phyloP scores from a whole-genome alignment of 169 alveolate species.

The Neospora caninum region DNA sequence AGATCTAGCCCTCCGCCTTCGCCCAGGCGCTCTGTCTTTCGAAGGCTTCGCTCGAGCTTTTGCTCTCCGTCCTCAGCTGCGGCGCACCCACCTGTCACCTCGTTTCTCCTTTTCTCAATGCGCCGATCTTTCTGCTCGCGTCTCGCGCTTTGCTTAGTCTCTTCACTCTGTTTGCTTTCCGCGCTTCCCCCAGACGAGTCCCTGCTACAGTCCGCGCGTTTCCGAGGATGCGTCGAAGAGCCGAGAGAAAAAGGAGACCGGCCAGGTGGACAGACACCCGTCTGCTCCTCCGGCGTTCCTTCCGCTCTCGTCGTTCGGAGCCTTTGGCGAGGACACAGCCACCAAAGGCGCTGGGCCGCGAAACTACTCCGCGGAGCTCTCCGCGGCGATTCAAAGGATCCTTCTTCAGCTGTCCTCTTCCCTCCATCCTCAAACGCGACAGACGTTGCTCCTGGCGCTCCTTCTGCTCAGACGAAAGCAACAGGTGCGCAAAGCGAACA shows the following conservation, averaged over 20 bases:
- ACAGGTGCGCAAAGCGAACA: not conserved
- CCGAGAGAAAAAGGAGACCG: not conserved
- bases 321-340: constrained; percentile 36
- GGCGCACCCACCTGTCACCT: too few relatives aligned
- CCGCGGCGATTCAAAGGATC: not conserved
- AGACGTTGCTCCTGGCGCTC: constrained; percentile 23
- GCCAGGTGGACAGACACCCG: not conserved
- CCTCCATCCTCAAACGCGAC: constrained; percentile 56
- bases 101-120: too few relatives aligned
- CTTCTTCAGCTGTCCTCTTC: not conserved
- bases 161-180: not conserved
- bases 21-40: too few relatives aligned
- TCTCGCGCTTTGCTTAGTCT: not conserved
- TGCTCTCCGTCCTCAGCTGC: too few relatives aligned
- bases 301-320: not conserved
- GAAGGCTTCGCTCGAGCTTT: too few relatives aligned
- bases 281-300: not conserved
- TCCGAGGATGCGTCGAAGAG: not conserved
- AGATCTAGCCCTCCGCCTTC: too few relatives aligned
- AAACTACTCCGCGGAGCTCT: constrained; percentile 5
- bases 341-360: not conserved
- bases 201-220: constrained; percentile 39
- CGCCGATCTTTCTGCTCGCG: not conserved
- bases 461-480: constrained; percentile 54
- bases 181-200: not conserved